These are phyloP conservation scores for Aspergillus ostianus DNA, from an alignment of 495 filamentous ascomycete species.

Conservation along the genomic window DNA sequence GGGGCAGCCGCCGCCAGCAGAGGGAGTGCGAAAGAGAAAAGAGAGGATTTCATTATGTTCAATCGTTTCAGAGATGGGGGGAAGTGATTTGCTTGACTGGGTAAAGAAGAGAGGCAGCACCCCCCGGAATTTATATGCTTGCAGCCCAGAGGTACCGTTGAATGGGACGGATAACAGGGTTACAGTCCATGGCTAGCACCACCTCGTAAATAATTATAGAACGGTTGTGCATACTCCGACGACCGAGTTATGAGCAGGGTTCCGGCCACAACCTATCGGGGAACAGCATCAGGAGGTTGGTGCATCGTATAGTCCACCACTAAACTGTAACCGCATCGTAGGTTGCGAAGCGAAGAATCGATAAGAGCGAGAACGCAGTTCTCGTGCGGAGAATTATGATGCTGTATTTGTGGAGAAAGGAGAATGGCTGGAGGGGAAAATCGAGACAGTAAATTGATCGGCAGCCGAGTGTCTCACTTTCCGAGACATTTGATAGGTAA, in stretches of 20 bases:
- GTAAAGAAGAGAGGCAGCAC: constrained; percentile 1
- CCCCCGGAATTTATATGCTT: neutral
- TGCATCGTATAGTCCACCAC: constrained; percentile 2
- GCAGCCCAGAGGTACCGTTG: neutral
- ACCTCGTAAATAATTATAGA: neutral
- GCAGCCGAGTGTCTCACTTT: constrained; percentile 13
- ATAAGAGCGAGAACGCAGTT: neutral
- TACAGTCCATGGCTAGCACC: neutral
- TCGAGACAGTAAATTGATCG: neutral
- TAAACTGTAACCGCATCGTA: constrained; percentile 7
- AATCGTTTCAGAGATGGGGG: constrained; percentile 5
- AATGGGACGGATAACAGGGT: neutral
- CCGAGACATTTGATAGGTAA: constrained; percentile 10
- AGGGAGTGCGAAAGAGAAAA: constrained; percentile 28
- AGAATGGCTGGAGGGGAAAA: constrained; percentile 2
- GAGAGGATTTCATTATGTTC: constrained; percentile 30
- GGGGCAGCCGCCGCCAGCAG: constrained; percentile 32
- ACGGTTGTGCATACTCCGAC: neutral
- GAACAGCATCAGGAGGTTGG: neutral
- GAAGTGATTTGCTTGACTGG: neutral
- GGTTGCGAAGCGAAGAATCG: constrained; percentile 1
- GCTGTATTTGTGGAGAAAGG: constrained; percentile 3
- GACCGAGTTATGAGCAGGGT: neutral
- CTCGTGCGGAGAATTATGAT: constrained; percentile 7
- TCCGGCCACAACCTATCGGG: constrained; percentile 4